Percentiles rank a stretch among this genome's conserved stretches.
Conservation (phyloP, 2,329 filamentous ascomycete genomes). For the Colletotrichum navitas region DNA sequence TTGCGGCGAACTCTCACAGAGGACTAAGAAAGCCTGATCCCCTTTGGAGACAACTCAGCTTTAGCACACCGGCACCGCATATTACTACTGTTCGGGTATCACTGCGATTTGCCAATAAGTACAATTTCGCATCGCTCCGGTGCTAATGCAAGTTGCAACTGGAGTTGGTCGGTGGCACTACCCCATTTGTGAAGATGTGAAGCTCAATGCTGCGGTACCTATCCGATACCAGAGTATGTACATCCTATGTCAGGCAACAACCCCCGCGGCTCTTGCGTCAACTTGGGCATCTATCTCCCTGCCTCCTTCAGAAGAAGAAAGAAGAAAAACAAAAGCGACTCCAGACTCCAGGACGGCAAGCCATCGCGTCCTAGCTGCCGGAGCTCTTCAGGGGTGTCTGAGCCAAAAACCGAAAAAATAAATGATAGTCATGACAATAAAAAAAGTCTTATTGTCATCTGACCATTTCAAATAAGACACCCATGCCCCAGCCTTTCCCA, state of each 20-base stretch:
- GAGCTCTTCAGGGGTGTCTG: conserved; percentile 27
- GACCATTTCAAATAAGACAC: conserved; percentile 36
- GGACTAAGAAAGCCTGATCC: not conserved
- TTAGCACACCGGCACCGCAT: not conserved
- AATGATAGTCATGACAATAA: not conserved
- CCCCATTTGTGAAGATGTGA: not conserved
- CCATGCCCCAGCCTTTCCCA: conserved; percentile 5
- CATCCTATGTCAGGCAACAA: too few species aligned
- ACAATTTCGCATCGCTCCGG: not conserved
- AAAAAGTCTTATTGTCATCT: conserved; percentile 25
- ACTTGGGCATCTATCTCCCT: not conserved
- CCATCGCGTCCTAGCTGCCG: not conserved
- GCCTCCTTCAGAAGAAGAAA: not conserved
- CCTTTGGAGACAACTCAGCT: not conserved
- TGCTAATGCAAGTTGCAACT: not conserved
- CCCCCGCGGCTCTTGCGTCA: not conserved
- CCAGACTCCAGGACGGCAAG: not conserved
- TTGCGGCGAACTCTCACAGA: not conserved
- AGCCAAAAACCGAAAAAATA: not conserved
- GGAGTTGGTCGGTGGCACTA: not conserved
- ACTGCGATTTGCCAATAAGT: too few species aligned
- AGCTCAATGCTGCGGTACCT: not conserved
- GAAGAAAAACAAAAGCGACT: not conserved
- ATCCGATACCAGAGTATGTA: not conserved
- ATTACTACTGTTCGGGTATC: too few species aligned